Evolutionary conservation across 2,329 filamentous ascomycete species (phyloP).

Genomic region (Trichoderma koningii): DNA sequence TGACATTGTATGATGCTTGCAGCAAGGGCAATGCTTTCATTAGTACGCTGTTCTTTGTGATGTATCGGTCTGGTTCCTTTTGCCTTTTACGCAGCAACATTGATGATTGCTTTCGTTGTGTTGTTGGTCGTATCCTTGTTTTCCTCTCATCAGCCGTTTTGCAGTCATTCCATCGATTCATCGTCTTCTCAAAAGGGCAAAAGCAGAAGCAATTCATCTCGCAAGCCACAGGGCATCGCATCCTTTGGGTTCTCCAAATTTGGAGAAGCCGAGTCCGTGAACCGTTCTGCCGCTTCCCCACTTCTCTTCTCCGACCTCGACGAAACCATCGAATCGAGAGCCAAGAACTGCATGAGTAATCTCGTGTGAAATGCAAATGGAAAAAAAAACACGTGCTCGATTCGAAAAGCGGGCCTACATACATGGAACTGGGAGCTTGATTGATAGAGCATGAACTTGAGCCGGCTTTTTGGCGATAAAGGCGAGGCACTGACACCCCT

Average conservation of each 20-base stretch:
- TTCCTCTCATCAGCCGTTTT: conserved; percentile 1
- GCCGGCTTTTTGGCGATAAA: conserved; percentile 18
- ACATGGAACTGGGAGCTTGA: too few relatives aligned
- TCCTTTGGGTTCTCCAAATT: neutral
- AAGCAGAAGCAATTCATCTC: neutral
- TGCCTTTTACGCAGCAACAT: neutral
- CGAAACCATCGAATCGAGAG: neutral
- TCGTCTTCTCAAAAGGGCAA: neutral
- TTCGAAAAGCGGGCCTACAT: conserved; percentile 2
- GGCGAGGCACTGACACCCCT: neutral
- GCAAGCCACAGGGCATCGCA: neutral
- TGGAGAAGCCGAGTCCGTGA: neutral
- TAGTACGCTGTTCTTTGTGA: neutral
- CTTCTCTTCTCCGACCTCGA: neutral
- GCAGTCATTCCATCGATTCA: neutral
- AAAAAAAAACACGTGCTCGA: neutral
- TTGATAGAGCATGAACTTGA: too few relatives aligned
- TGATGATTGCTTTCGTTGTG: neutral
- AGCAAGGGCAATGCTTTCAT: conserved; percentile 1
- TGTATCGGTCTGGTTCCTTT: neutral
- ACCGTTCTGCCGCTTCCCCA: neutral
- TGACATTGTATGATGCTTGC: neutral
- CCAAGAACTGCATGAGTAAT: neutral
- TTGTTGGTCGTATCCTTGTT: neutral
- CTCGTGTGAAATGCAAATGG: neutral